A percentile compares a stretch with the other conserved stretches of the same genome.
Conservation (phyloP, 2,329 filamentous ascomycete species). For the Lasiodiplodia theobromae region DNA sequence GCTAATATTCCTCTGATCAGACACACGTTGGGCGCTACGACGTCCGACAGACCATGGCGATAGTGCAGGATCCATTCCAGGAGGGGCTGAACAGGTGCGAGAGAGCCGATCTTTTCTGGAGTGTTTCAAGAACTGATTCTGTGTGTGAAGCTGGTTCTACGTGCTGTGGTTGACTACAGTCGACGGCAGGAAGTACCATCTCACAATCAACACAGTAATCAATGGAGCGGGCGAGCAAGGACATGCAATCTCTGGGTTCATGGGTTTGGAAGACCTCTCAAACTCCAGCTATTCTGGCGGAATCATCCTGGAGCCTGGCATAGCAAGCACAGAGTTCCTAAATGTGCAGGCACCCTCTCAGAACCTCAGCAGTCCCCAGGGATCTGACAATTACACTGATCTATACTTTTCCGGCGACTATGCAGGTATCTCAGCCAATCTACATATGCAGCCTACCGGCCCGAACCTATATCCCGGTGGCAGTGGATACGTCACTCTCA, state of each 20-base stretch:
- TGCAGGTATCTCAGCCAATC: background rate
- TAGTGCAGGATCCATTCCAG: background rate
- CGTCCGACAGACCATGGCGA: background rate
- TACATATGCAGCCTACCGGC: background rate
- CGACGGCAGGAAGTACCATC: conserved; percentile 4
- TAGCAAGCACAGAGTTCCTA: background rate
- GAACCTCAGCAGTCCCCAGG: background rate
- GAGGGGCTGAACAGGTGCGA: background rate
- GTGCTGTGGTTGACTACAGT: background rate
- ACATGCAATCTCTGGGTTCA: background rate
- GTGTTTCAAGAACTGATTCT: background rate
- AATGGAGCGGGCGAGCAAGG: background rate
- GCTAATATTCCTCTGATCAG: background rate
- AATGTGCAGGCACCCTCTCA: background rate
- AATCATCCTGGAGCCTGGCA: background rate
- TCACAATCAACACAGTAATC: background rate
- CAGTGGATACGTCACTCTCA: background rate
- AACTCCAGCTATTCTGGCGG: background rate
- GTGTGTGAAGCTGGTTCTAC: background rate
- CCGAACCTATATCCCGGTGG: background rate
- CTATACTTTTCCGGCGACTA: background rate
- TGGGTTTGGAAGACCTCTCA: background rate
- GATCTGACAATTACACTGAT: background rate
- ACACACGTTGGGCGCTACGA: background rate
- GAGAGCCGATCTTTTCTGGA: background rate